phyloP scores from a whole-genome alignment of 2,329 filamentous ascomycete genomes.

The Paecilomyces niveus region DNA sequence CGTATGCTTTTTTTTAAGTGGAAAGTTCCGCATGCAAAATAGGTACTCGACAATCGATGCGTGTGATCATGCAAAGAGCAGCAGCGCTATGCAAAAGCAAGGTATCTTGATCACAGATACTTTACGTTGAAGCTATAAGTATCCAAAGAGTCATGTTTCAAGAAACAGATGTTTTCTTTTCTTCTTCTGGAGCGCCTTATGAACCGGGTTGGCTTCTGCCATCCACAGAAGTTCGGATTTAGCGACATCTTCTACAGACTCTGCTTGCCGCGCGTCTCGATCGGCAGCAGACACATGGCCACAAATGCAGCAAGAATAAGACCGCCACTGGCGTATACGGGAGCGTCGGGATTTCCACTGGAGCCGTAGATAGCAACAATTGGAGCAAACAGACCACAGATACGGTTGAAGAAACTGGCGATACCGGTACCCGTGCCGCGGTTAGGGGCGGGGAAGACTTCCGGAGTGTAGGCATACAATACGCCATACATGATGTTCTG shows the following conservation, averaged over 20 bases:
- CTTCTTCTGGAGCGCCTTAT: too few relatives aligned
- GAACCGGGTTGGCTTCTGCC: too few relatives aligned
- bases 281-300: slow-evolving; percentile 39
- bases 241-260: slow-evolving; percentile 20
- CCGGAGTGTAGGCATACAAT: slow-evolving; percentile 52
- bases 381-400: slow-evolving; percentile 38
- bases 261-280: slow-evolving; percentile 41
- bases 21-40: neutral
- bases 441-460: slow-evolving; percentile 51
- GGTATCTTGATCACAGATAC: neutral
- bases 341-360: slow-evolving; percentile 30
- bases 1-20: neutral
- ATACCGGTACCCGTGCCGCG: slow-evolving; percentile 50
- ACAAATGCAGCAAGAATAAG: slow-evolving; percentile 39
- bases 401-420: slow-evolving; percentile 38
- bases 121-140: neutral
- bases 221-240: too few relatives aligned
- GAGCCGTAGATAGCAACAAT: slow-evolving; percentile 39
- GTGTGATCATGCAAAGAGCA: neutral
- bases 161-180: too few relatives aligned
- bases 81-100: neutral
- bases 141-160: too few relatives aligned
- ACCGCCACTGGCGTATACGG: slow-evolving; percentile 39
- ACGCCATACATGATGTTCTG: slow-evolving; percentile 52
- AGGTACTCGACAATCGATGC: too few relatives aligned